phyloP scores from a whole-genome alignment of 2,329 filamentous ascomycete genomes.

The Penicillium digitatum region DNA sequence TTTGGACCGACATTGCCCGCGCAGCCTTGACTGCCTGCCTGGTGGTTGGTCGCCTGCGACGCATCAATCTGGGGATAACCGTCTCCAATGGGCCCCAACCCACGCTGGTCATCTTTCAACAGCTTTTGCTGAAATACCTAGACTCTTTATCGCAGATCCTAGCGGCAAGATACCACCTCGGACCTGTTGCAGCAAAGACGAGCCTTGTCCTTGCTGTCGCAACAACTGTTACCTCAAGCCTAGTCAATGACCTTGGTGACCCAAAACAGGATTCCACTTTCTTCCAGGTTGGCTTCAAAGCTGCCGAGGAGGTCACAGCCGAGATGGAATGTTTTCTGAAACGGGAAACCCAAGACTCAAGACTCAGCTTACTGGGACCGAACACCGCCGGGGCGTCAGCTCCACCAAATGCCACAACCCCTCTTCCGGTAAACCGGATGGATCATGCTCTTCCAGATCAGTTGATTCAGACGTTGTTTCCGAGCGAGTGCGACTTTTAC shows the following conservation, averaged over 20 bases:
- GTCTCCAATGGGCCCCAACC: background rate
- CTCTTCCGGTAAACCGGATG: background rate
- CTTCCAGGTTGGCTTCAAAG: background rate
- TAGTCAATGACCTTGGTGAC: background rate
- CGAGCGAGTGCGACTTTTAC: background rate
- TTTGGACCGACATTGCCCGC: background rate
- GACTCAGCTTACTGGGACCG: background rate
- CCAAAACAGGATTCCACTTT: background rate
- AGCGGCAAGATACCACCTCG: background rate
- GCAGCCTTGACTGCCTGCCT: background rate
- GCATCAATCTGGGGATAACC: background rate
- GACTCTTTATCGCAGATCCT: background rate
- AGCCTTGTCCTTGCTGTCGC: background rate
- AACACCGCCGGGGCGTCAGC: background rate
- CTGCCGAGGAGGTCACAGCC: background rate
- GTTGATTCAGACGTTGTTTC: background rate
- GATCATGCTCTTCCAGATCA: background rate
- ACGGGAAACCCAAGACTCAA: background rate
- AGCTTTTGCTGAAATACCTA: background rate
- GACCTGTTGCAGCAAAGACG: background rate
- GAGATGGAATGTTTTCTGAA: background rate
- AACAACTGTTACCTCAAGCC: background rate
- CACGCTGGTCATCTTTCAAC: background rate
- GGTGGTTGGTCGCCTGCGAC: background rate
- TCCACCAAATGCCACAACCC: background rate